Percentiles rank a stretch among this genome's conserved stretches.
These are phyloP conservation scores for Fraxinus latifolia DNA, from an alignment of 305 asterid species.

Conservation along the genomic window DNA sequence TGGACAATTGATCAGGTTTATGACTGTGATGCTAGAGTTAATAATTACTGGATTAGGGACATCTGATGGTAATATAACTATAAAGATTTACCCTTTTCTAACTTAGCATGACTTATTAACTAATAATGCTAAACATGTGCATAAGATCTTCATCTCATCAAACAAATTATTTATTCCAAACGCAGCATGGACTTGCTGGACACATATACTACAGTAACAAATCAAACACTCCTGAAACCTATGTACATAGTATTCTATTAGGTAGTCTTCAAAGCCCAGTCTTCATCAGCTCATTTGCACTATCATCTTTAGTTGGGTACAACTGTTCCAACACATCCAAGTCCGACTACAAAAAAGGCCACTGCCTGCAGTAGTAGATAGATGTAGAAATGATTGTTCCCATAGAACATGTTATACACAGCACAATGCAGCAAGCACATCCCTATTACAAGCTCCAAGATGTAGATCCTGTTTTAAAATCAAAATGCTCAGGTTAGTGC, in stretches of 20 bases:
- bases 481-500: conserved; percentile 20
- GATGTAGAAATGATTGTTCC: conserved; percentile 60
- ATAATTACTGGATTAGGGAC: conserved; percentile 11
- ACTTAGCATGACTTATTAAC: conserved; percentile 15
- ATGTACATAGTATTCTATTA: conserved; percentile 11
- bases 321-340: conserved; percentile 69
- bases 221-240: conserved; percentile 8
- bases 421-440: conserved; percentile 76
- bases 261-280: not conserved
- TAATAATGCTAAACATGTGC: conserved; percentile 5
- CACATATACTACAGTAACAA: conserved; percentile 16
- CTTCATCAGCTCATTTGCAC: conserved; percentile 9
- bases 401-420: conserved; percentile 59
- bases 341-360: conserved; percentile 71
- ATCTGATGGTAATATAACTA: not conserved
- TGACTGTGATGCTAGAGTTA: conserved; percentile 8
- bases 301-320: conserved; percentile 47
- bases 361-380: conserved; percentile 74
- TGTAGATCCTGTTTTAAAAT: conserved; percentile 52
- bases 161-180: not conserved
- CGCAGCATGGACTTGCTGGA: conserved; percentile 4
- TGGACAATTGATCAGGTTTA: conserved; percentile 1
- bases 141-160: not conserved
- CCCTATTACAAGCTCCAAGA: conserved; percentile 69
- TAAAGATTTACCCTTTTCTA: not conserved